Conservation (phyloP, 2,329 filamentous ascomycete species). For the Magnaporthiopsis poae region DNA sequence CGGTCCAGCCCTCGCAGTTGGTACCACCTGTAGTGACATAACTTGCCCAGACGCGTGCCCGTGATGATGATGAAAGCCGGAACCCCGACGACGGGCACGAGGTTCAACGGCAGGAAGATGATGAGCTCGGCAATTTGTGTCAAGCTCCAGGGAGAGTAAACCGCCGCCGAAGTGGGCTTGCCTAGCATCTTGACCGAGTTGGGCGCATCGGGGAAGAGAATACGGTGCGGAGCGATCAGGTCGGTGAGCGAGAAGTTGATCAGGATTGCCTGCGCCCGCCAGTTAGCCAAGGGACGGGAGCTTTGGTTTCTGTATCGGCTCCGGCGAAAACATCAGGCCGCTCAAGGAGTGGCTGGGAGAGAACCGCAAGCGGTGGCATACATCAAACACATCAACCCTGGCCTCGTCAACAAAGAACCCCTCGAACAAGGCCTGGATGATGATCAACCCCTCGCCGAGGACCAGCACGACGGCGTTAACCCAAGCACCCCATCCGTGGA, state of each 20-base stretch:
- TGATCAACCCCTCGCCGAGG: conserved; percentile 68
- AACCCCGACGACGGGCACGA: conserved; percentile 73
- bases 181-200: conserved; percentile 72
- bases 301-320: not conserved
- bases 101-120: conserved; percentile 69
- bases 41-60: conserved; percentile 74
- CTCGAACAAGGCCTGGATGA: conserved; percentile 61
- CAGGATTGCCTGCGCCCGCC: conserved; percentile 48
- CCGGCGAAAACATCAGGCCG: not conserved
- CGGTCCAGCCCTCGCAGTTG: conserved; percentile 65
- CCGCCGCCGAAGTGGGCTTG: conserved; percentile 63
- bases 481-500: conserved; percentile 82
- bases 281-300: conserved; percentile 8
- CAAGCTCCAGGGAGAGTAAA: conserved; percentile 81
- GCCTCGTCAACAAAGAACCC: conserved; percentile 74
- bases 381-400: conserved; percentile 75
- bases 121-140: conserved; percentile 84
- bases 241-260: conserved; percentile 63
- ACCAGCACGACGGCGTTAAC: conserved; percentile 79
- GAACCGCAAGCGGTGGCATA: conserved; percentile 28
- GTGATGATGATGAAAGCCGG: conserved; percentile 82
- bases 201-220: conserved; percentile 57
- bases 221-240: conserved; percentile 56
- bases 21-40: conserved; percentile 87
- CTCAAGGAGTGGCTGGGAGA: not conserved